Evolutionary conservation across 2,329 filamentous ascomycete species (phyloP).

Genomic region (Pleurostoma richardsiae): DNA sequence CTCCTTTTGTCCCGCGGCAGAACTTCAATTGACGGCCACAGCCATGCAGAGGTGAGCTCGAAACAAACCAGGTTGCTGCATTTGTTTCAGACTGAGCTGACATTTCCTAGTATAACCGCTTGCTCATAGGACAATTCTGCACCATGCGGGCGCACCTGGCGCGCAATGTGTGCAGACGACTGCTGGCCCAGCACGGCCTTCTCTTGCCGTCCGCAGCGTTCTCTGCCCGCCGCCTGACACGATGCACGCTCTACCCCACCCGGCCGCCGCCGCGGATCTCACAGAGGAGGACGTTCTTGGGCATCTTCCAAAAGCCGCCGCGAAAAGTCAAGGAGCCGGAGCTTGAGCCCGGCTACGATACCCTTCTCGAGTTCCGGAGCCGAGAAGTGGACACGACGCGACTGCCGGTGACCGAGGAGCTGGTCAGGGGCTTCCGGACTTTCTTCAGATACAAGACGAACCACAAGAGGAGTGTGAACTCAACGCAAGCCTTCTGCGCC

Average conservation of each 20-base stretch:
- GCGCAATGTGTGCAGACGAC: slow-evolving; percentile 52
- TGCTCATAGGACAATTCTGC: slow-evolving; percentile 11
- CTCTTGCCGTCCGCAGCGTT: slow-evolving; percentile 21
- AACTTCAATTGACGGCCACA: not conserved
- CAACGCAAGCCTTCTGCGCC: slow-evolving; percentile 61
- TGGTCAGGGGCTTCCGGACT: slow-evolving; percentile 58
- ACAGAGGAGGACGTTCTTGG: slow-evolving; percentile 53
- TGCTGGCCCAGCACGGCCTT: slow-evolving; percentile 43
- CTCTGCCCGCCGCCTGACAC: slow-evolving; percentile 3
- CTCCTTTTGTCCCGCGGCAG: too few species aligned
- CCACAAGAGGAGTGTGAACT: slow-evolving; percentile 48
- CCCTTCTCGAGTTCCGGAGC: slow-evolving; percentile 63
- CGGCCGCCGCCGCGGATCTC: slow-evolving; percentile 5
- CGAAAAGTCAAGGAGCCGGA: slow-evolving; percentile 56
- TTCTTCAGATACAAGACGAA: slow-evolving; percentile 56
- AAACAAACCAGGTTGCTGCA: too few species aligned
- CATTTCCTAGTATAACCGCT: slow-evolving; percentile 8
- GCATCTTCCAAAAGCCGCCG: slow-evolving; percentile 55
- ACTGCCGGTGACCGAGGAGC: slow-evolving; percentile 56
- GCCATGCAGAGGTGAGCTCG: not conserved
- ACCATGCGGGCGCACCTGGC: slow-evolving; percentile 57
- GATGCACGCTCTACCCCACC: slow-evolving; percentile 2
- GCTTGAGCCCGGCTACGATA: slow-evolving; percentile 66
- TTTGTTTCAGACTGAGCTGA: not conserved
- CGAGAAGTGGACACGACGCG: slow-evolving; percentile 59